Conservation (phyloP, 2,329 filamentous ascomycete genomes). For the Celoporthe dispersa region DNA sequence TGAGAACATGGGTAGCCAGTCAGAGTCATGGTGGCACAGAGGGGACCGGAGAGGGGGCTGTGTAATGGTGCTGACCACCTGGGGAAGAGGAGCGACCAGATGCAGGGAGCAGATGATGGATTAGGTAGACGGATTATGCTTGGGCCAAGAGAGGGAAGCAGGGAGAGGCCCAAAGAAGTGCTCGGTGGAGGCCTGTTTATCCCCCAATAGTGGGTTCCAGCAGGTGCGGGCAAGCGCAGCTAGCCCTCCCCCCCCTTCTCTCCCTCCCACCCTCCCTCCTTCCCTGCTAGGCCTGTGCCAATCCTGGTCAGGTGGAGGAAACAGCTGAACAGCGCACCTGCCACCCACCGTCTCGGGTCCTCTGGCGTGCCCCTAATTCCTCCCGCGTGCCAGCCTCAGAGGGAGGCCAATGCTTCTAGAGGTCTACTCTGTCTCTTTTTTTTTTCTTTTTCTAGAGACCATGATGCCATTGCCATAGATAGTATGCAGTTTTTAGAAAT, state of each 20-base stretch:
- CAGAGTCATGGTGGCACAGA: neutral
- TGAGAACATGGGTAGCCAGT: neutral
- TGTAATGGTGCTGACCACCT: neutral
- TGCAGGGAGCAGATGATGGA: neutral
- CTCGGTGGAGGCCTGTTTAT: no score
- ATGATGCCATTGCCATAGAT: neutral
- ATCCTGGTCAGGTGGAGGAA: constrained; percentile 21
- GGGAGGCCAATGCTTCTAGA: neutral
- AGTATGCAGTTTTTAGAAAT: neutral
- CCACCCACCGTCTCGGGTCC: constrained; percentile 14
- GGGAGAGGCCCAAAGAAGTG: no score
- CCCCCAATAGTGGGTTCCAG: neutral
- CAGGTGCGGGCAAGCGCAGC: neutral
- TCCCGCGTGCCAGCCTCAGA: neutral
- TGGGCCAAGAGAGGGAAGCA: neutral
- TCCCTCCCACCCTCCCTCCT: no score
- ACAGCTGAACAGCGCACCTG: constrained; percentile 30
- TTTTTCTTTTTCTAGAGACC: neutral
- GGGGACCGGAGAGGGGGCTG: neutral
- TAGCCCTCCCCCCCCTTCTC: neutral
- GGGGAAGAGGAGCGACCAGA: neutral
- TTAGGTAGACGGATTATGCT: neutral
- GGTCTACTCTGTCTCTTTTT: neutral
- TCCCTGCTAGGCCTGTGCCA: neutral
- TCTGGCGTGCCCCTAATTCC: neutral